Evolutionary conservation across 148 eudicot species (phyloP).

Genomic region (Silene conica): DNA sequence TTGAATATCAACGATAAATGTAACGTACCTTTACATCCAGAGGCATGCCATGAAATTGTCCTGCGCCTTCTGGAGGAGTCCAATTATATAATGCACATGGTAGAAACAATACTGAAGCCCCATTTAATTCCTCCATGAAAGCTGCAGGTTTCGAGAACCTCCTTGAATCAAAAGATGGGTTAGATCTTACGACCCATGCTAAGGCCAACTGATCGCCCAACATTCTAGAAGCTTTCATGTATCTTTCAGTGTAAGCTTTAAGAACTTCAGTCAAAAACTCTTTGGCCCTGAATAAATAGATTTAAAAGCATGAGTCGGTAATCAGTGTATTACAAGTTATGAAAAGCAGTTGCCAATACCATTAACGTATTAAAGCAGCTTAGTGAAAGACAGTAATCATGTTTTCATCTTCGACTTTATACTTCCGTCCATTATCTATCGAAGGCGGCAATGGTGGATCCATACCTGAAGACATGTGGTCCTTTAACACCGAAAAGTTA

Average conservation of each 20-base stretch:
- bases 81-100: conserved; percentile 89
- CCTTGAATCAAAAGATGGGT: conserved; percentile 55
- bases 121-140: conserved; percentile 51
- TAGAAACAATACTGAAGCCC: conserved; percentile 70
- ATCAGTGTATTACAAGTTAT: too few species aligned
- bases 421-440: too few species aligned
- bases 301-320: too few species aligned
- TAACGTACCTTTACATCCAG: conserved; percentile 82
- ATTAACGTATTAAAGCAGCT: background rate
- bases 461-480: too few species aligned
- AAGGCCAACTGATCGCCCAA: conserved; percentile 96
- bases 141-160: conserved; percentile 56
- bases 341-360: background rate
- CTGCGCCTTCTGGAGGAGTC: conserved; percentile 99
- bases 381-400: background rate
- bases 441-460: too few species aligned
- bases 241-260: conserved; percentile 58
- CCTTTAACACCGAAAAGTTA: too few species aligned
- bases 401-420: background rate
- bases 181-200: conserved; percentile 83
- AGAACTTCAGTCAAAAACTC: conserved; percentile 70
- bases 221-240: conserved; percentile 94
- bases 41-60: conserved; percentile 99
- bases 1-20: background rate
- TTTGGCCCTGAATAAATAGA: conserved; percentile 54